Conservation (phyloP, 495 filamentous ascomycete genomes). For the Penicillium cinerascens region DNA sequence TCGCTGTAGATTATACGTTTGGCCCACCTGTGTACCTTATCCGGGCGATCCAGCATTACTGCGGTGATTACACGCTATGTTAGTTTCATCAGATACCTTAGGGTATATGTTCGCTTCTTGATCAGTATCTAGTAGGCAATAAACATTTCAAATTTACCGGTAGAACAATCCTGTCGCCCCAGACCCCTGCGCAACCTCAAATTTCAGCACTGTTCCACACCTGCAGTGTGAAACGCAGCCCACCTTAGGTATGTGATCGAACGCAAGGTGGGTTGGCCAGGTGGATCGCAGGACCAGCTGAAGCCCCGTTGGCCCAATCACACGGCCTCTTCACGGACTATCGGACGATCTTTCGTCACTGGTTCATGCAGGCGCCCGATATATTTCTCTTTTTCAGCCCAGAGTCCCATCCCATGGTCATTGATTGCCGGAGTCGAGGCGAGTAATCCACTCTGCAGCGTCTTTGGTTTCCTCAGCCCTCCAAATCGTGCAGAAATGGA, state of each 20-base stretch:
- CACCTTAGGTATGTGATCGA: background rate
- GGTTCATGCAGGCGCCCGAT: background rate
- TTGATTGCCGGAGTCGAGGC: background rate
- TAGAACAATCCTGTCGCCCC: background rate
- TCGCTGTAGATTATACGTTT: background rate
- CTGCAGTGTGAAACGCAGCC: background rate
- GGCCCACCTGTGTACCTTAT: background rate
- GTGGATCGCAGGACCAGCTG: background rate
- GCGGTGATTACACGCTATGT: background rate
- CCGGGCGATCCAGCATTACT: background rate
- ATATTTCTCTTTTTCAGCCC: background rate
- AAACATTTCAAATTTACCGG: background rate
- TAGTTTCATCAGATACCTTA: too few relatives aligned
- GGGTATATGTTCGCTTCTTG: too few relatives aligned
- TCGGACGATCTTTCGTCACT: slow-evolving; percentile 6
- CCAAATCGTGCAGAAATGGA: background rate
- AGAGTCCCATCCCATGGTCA: background rate
- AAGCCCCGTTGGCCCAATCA: slow-evolving; percentile 9
- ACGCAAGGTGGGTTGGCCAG: background rate
- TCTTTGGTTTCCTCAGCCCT: background rate
- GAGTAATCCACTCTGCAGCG: background rate
- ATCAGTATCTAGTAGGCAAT: too few relatives aligned
- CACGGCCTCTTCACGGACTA: background rate
- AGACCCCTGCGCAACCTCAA: background rate
- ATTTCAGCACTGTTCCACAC: background rate